Percentiles rank a stretch among this genome's conserved stretches.
Conservation (phyloP, 2,329 filamentous ascomycete genomes). For the Aspergillus sp. region DNA sequence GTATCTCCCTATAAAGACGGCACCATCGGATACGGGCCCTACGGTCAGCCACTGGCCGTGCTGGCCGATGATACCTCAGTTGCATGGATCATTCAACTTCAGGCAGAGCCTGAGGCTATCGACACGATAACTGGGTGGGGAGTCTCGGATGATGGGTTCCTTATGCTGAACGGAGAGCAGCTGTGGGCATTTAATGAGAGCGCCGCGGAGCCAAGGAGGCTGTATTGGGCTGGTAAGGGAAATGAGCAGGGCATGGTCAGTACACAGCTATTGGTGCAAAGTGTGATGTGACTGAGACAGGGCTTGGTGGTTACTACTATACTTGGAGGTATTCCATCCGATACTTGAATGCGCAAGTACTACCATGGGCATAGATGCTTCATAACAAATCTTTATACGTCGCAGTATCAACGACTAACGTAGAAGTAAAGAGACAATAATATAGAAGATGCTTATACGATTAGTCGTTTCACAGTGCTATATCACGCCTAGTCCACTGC, state of each 20-base stretch:
- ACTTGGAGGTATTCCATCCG: too few relatives aligned
- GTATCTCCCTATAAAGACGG: not conserved
- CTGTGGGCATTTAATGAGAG: conserved; percentile 8
- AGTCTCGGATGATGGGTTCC: conserved; percentile 4
- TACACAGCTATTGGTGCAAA: conserved; percentile 6
- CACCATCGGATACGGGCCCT: not conserved
- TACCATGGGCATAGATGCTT: too few relatives aligned
- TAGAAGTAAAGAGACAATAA: too few relatives aligned
- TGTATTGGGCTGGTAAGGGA: not conserved
- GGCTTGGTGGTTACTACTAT: too few relatives aligned
- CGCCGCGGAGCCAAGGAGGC: not conserved
- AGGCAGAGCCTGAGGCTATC: not conserved
- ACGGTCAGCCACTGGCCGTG: not conserved
- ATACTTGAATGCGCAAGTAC: too few relatives aligned
- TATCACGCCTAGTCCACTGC: too few relatives aligned
- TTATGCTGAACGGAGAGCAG: conserved; percentile 4
- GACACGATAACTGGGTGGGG: not conserved
- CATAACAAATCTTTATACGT: too few relatives aligned
- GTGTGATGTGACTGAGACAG: not conserved
- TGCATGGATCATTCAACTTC: conserved; percentile 1
- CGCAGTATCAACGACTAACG: too few relatives aligned
- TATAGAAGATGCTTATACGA: too few relatives aligned
- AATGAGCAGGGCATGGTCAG: not conserved
- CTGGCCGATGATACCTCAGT: not conserved
- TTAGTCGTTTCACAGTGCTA: too few relatives aligned